Evolutionary conservation across 1,284 basidiomycete species (phyloP).

Genomic region (Moesziomyces antarcticus): DNA sequence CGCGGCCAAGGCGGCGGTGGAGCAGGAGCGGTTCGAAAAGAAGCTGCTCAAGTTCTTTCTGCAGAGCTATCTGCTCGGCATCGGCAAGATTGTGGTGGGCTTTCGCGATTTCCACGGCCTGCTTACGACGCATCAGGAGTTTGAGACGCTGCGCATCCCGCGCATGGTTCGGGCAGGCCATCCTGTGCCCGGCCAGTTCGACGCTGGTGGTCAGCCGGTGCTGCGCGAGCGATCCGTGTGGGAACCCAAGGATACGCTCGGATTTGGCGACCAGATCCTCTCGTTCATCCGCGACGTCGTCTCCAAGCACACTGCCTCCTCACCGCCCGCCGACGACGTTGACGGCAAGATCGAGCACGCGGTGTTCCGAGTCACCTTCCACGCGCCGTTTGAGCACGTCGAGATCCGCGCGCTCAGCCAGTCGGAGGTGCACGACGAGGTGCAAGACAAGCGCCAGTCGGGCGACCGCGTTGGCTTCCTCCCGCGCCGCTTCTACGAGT

Average conservation of each 20-base stretch:
- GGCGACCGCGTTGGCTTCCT: conserved; percentile 52
- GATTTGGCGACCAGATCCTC: conserved; percentile 78
- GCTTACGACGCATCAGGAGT: conserved; percentile 61
- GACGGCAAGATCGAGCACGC: conserved; percentile 25
- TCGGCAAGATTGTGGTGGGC: conserved; percentile 85
- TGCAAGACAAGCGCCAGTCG: neutral
- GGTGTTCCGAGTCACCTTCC: conserved; percentile 54
- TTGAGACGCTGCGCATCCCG: conserved; percentile 68
- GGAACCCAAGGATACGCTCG: conserved; percentile 80
- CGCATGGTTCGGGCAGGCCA: conserved; percentile 55
- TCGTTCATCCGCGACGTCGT: conserved; percentile 71
- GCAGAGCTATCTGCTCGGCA: conserved; percentile 90
- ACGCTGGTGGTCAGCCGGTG: conserved; percentile 72
- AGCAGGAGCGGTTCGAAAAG: conserved; percentile 74
- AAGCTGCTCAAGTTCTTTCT: conserved; percentile 87
- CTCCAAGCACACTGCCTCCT: conserved; percentile 1
- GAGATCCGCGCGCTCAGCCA: conserved; percentile 10
- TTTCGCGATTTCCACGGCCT: conserved; percentile 83
- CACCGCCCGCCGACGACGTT: neutral
- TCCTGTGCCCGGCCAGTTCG: conserved; percentile 74
- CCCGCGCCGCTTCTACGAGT: conserved; percentile 44
- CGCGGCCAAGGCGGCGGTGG: conserved; percentile 6
- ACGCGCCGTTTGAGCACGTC: conserved; percentile 48
- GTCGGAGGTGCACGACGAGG: neutral
- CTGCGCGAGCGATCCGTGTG: conserved; percentile 81